These are phyloP conservation scores for Tuber brumale DNA, from an alignment of 495 filamentous ascomycete genomes.

Conservation along the genomic window DNA sequence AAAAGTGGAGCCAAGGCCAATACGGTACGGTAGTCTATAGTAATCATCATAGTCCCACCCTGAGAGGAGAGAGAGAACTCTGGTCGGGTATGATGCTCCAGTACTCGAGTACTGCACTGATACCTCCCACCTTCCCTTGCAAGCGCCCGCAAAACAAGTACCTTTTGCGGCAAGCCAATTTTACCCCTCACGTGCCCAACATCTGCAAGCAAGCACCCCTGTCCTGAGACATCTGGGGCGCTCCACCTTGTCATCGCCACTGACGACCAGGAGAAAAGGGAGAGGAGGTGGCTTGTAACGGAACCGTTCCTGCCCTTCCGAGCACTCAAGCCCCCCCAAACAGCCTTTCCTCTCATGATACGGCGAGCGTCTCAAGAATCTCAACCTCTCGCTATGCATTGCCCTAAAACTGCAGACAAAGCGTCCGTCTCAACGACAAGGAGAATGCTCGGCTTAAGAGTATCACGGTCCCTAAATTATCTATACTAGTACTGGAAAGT, in stretches of 20 bases:
- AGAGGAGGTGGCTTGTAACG: slow-evolving; percentile 12
- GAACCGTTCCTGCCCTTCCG: slow-evolving; percentile 4
- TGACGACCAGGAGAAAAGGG: neutral
- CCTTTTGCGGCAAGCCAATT: neutral
- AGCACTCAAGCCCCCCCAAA: neutral
- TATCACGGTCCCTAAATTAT: neutral
- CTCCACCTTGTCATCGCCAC: neutral
- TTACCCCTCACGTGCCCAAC: slow-evolving; percentile 1
- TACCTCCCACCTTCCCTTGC: neutral
- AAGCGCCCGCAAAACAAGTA: slow-evolving; percentile 1
- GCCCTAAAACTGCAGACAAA: neutral
- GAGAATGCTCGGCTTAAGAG: neutral
- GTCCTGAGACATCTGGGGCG: neutral
- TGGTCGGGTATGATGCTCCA: neutral
- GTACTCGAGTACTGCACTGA: neutral
- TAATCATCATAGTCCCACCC: neutral
- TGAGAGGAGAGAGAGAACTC: neutral
- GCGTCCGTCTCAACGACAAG: neutral
- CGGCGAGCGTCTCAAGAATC: slow-evolving; percentile 2
- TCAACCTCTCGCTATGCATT: neutral
- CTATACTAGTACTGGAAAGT: neutral
- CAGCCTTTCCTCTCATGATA: neutral
- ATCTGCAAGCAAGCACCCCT: slow-evolving; percentile 24
- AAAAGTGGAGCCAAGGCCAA: neutral
- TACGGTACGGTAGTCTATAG: too few relatives aligned